These are phyloP conservation scores for Hortiboletus rubellus DNA, from an alignment of 1,284 basidiomycete species.

Conservation along the genomic window DNA sequence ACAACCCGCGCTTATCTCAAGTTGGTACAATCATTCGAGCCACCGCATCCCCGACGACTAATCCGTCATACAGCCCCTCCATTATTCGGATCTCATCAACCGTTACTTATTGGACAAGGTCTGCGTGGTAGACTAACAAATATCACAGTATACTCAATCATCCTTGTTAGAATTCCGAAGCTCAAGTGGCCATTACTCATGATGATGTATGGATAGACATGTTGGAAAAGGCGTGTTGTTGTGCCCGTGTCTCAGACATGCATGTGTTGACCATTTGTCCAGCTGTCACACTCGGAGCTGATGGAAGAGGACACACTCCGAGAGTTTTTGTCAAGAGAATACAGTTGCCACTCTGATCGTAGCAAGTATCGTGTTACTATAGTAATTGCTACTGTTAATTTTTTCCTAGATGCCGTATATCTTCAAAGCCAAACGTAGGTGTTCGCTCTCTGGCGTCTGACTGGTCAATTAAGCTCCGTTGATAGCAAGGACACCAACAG, in stretches of 20 bases:
- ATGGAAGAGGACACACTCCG: neutral
- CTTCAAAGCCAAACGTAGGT: neutral
- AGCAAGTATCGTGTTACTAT: neutral
- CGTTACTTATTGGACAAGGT: constrained; percentile 4
- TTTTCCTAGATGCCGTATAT: neutral
- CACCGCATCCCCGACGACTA: neutral
- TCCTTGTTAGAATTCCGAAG: neutral
- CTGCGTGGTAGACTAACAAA: neutral
- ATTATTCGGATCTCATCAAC: constrained; percentile 4
- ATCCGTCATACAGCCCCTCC: neutral
- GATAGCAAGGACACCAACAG: neutral
- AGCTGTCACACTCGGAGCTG: neutral
- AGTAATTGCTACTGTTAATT: neutral
- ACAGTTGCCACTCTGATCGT: neutral
- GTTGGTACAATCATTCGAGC: neutral
- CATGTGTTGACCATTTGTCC: neutral
- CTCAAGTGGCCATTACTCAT: neutral
- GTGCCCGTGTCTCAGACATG: neutral
- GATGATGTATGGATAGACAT: constrained; percentile 1
- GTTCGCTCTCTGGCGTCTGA: neutral
- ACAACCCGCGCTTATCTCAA: neutral
- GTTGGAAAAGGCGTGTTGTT: neutral
- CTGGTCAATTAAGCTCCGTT: neutral
- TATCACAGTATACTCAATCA: neutral
- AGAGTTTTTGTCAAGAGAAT: neutral